These are phyloP conservation scores for Irpex lacteus DNA, from an alignment of 1,284 basidiomycete species.

Conservation along the genomic window DNA sequence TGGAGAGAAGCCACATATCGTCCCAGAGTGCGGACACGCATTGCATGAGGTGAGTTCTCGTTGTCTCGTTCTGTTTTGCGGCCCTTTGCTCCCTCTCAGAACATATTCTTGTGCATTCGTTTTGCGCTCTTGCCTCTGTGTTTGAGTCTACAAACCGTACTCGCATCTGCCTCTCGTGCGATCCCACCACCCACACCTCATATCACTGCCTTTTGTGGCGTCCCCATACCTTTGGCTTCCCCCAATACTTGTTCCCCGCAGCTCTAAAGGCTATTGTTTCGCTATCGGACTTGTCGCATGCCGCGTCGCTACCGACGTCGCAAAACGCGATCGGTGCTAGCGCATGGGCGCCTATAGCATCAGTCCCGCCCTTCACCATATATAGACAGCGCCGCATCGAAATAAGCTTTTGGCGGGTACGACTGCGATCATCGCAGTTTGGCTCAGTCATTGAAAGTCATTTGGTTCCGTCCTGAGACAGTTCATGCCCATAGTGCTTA, in stretches of 20 bases:
- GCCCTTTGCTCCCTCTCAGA: neutral
- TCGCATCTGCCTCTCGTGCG: neutral
- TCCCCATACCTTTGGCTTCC: neutral
- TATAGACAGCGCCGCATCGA: neutral
- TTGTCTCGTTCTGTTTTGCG: neutral
- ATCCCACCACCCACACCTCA: neutral
- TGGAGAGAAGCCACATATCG: constrained; percentile 95
- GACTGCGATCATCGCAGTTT: neutral
- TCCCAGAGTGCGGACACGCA: constrained; percentile 96
- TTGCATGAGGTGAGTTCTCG: constrained; percentile 76
- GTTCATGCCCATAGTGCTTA: neutral
- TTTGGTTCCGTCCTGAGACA: too few relatives aligned
- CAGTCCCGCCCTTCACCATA: neutral
- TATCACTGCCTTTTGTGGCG: neutral
- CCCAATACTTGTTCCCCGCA: neutral
- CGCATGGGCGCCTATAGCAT: neutral
- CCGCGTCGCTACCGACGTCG: neutral
- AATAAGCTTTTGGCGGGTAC: neutral
- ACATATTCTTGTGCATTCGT: neutral
- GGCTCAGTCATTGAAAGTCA: too few relatives aligned
- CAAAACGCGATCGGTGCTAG: neutral
- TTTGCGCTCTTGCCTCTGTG: neutral
- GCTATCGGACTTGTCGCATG: neutral
- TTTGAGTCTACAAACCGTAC: neutral
- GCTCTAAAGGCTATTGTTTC: neutral